These are phyloP conservation scores for Yamadazyma tumulicola DNA, from an alignment of 805 yeast genomes.

Conservation along the genomic window DNA sequence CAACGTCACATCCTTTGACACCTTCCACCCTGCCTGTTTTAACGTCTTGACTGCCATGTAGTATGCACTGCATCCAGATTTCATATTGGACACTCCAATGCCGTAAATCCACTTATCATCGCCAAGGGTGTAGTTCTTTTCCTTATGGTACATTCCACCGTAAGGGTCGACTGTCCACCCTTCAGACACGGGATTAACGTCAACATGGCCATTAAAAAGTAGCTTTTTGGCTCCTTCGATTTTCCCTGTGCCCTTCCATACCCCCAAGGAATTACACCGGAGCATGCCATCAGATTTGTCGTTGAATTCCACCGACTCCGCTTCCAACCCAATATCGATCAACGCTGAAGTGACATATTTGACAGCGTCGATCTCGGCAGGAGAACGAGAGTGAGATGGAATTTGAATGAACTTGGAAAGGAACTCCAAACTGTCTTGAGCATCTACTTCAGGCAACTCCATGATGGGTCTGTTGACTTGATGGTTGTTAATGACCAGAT, in stretches of 20 bases:
- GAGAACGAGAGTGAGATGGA: constrained; percentile 22
- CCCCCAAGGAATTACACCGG: constrained; percentile 23
- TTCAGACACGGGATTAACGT: constrained; percentile 26
- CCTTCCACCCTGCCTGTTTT: constrained; percentile 23
- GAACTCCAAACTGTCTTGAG: constrained; percentile 18
- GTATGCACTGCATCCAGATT: constrained; percentile 28
- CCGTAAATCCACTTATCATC: constrained; percentile 25
- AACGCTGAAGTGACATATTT: constrained; percentile 22
- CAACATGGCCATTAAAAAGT: constrained; percentile 29
- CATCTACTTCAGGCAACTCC: constrained; percentile 17
- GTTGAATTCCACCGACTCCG: constrained; percentile 17
- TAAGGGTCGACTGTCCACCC: constrained; percentile 31
- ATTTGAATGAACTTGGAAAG: constrained; percentile 25
- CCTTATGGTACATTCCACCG: constrained; percentile 15
- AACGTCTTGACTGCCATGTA: constrained; percentile 27
- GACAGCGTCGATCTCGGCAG: constrained; percentile 23
- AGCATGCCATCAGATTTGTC: constrained; percentile 21
- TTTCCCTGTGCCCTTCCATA: constrained; percentile 22
- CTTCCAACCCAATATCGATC: constrained; percentile 19
- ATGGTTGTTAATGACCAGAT: no score
- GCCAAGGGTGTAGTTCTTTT: constrained; percentile 4
- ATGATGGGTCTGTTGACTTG: no score
- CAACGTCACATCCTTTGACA: constrained; percentile 23
- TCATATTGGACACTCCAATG: constrained; percentile 29
- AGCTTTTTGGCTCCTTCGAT: constrained; percentile 14